Evolutionary conservation across 768 basidiomycete species (phyloP), one percentile per base, ranked within the genome.

Genomic region (Neoboletus subvelutipes): DNA sequence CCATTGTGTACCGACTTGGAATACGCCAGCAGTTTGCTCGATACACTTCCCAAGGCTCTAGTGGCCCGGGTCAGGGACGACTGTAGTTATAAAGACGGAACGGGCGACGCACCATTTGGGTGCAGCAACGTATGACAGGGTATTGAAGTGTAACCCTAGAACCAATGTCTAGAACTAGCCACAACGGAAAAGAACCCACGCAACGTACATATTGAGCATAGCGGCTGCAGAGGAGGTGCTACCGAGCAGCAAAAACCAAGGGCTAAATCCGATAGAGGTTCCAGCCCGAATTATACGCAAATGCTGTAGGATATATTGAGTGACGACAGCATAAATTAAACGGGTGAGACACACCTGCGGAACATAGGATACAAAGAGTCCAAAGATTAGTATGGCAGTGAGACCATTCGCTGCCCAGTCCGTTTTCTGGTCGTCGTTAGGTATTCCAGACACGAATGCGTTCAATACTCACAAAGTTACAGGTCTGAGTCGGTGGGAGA

Each of bases 161-260:
- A n/a, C 6, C 17, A 7, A 45, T 5, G 26, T n/a, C 1, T 26
- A 50, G n/a, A n/a, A 34, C 47, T 3, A 52, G 24, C 26, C 37
- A 29, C 18, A 10, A 18, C 4, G 7, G 28, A 47, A 31, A 7
- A 47, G 33, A 39, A 24, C 6, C 3, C 4, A 24, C 7, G 12
- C 6, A 15, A 55, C 83, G 51, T 63, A 90, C 85, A 96, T 85
- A 69, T 97, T 97, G 48, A 95, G 76, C 82, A 94, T 82, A 1
- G 82, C 90, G 0, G 91, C 86, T 3, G 91, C 88, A 13, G 86
- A 83, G 17, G 90, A 90, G 0, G 90, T 92, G 59, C 87, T 87
- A 8, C 97, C 97, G 0, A 98, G 83, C 7, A 98, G 77, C 34
- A 98, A 76, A 67, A 91, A 98, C 82, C 90, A 87, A 18, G 95